Conservation (phyloP, 805 yeast species). For the Yamadazyma phyllophila region DNA sequence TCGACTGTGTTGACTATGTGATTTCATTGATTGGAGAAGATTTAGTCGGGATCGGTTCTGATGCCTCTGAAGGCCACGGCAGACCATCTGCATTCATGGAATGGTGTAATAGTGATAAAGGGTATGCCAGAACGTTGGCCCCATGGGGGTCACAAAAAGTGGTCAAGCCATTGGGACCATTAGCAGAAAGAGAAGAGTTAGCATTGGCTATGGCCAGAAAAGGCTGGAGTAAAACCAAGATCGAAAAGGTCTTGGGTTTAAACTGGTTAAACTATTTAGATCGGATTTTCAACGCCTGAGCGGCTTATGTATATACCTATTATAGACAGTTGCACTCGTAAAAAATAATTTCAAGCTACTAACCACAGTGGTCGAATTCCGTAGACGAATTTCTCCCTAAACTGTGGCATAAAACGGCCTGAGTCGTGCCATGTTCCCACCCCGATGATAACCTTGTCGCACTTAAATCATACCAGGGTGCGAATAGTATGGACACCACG, state of each 20-base stretch:
- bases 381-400: neutral
- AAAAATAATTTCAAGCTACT: neutral
- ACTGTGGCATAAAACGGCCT: neutral
- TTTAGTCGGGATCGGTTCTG: conserved; percentile 16
- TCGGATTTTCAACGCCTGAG: conserved; percentile 5
- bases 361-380: neutral
- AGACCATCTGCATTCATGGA: conserved; percentile 15
- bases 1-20: conserved; percentile 14
- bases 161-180: conserved; percentile 14
- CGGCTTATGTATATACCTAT: conserved; percentile 1
- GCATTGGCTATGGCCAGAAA: conserved; percentile 15
- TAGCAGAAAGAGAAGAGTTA: conserved; percentile 12
- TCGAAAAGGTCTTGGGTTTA: conserved; percentile 14
- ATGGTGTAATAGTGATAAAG: conserved; percentile 16
- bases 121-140: conserved; percentile 13
- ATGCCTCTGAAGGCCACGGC: conserved; percentile 27
- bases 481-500: neutral
- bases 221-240: conserved; percentile 14
- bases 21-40: conserved; percentile 15
- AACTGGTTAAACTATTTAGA: conserved; percentile 14
- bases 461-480: neutral
- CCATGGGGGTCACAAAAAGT: conserved; percentile 16
- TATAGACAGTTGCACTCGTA: neutral
- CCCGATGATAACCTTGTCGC: neutral
- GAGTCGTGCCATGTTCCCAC: neutral